Percentiles rank a stretch among this genome's conserved stretches.
phyloP scores from a whole-genome alignment of 805 yeast species.

The Cyberlindnera xylosilytica region DNA sequence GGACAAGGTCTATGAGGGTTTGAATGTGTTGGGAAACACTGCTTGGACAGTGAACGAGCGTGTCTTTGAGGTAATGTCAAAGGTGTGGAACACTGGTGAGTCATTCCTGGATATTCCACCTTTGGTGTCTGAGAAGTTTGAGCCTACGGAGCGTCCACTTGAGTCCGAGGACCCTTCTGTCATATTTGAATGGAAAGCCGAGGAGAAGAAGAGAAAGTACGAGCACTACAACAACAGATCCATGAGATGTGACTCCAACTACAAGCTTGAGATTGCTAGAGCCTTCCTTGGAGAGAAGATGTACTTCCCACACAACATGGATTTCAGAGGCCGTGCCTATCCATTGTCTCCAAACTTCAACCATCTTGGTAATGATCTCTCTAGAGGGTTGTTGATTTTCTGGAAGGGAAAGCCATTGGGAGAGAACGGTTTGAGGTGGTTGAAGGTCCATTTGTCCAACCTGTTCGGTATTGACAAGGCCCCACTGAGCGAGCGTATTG shows the following conservation, averaged over 20 bases:
- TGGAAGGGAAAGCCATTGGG: conserved; percentile 79
- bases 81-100: conserved; percentile 86
- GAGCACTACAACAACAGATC: conserved; percentile 71
- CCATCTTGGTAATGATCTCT: conserved; percentile 76
- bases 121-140: conserved; percentile 38
- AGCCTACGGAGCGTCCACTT: conserved; percentile 56
- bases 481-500: conserved; percentile 59
- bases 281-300: conserved; percentile 80
- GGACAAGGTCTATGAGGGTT: conserved; percentile 68
- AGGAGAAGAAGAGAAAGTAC: conserved; percentile 53
- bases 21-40: conserved; percentile 81
- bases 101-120: conserved; percentile 71
- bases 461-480: conserved; percentile 74
- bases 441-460: conserved; percentile 73
- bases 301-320: conserved; percentile 78
- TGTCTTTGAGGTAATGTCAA: conserved; percentile 64
- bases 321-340: conserved; percentile 82
- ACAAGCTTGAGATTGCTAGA: conserved; percentile 91
- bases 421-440: conserved; percentile 62
- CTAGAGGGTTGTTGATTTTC: conserved; percentile 65
- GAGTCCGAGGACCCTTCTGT: conserved; percentile 68
- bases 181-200: conserved; percentile 63
- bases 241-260: conserved; percentile 89
- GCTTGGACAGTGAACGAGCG: conserved; percentile 88
- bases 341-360: conserved; percentile 80